Percentiles rank a stretch among this genome's conserved stretches.
Conservation (phyloP, 441 rosid genomes). For the Corymbia citriodora region DNA sequence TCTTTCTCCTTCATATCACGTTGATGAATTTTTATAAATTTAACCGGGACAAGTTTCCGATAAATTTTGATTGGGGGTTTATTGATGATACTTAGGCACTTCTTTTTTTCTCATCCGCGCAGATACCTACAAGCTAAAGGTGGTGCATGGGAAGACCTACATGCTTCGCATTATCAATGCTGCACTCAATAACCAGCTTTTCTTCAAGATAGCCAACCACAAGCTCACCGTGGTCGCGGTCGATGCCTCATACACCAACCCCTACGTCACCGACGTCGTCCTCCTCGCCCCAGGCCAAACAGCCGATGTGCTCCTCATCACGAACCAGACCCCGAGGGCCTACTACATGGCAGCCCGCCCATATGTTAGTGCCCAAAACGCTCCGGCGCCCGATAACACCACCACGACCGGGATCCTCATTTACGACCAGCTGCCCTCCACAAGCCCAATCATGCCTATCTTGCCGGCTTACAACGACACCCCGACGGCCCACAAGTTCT, state of each 20-base stretch:
- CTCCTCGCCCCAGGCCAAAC: not conserved
- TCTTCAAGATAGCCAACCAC: not conserved
- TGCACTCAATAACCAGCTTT: not conserved
- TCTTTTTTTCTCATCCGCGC: not conserved
- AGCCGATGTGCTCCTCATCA: not conserved
- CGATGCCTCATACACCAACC: not conserved
- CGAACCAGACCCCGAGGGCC: not conserved
- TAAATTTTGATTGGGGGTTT: not conserved
- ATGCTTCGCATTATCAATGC: not conserved
- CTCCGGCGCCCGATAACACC: conserved; percentile 26
- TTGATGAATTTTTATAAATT: not conserved
- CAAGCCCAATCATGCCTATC: conserved; percentile 51
- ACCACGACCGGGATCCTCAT: conserved; percentile 62
- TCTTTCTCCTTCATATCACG: not conserved
- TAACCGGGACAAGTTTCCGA: not conserved
- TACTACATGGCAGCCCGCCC: not conserved
- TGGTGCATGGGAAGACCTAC: not conserved
- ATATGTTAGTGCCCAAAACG: conserved; percentile 35
- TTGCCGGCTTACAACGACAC: conserved; percentile 62
- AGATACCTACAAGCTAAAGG: not conserved
- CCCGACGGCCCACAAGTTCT: conserved; percentile 57
- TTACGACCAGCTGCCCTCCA: conserved; percentile 22
- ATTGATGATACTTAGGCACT: not conserved
- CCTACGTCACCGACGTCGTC: not conserved
- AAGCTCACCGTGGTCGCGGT: not conserved